Evolutionary conservation across 495 filamentous ascomycete species (phyloP).

Genomic region (Trichoderma orchidacearum): DNA sequence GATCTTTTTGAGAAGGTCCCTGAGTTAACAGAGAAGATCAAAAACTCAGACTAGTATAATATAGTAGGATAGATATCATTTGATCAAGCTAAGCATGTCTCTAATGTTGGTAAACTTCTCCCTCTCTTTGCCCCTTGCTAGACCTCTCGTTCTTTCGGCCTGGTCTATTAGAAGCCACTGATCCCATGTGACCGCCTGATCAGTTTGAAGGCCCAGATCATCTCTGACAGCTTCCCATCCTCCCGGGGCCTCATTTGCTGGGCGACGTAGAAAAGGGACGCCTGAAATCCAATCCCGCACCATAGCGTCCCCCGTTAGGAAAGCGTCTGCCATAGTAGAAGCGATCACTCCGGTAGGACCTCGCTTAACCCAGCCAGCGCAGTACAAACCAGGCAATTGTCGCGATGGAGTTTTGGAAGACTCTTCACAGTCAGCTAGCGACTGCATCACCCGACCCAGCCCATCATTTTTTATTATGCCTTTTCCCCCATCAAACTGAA

Average conservation of each 20-base stretch:
- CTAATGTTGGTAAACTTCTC: constrained; percentile 67
- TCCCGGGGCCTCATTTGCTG: constrained; percentile 17
- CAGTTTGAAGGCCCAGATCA: constrained; percentile 20
- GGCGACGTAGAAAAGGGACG: constrained; percentile 31
- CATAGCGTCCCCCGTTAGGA: constrained; percentile 74
- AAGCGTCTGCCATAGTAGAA: constrained; percentile 91
- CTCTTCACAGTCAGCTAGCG: constrained; percentile 9
- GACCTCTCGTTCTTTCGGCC: constrained; percentile 56
- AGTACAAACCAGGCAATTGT: constrained; percentile 64
- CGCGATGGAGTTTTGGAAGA: background rate
- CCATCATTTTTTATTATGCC: constrained; percentile 82
- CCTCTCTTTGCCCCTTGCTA: constrained; percentile 55
- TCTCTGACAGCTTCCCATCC: constrained; percentile 68
- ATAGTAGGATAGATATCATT: constrained; percentile 14
- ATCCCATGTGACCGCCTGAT: constrained; percentile 54
- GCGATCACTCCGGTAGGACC: constrained; percentile 95
- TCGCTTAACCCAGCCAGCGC: constrained; percentile 91
- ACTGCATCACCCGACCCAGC: constrained; percentile 48
- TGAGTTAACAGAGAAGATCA: constrained; percentile 91
- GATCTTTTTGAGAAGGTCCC: constrained; percentile 94
- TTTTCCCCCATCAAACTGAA: constrained; percentile 58
- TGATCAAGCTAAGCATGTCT: constrained; percentile 66
- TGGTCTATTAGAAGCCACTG: constrained; percentile 81
- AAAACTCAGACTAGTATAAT: constrained; percentile 30
- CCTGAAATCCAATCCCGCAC: constrained; percentile 48